Conservation (phyloP, 148 eudicot genomes). For the Vaccinium corymbosum region DNA sequence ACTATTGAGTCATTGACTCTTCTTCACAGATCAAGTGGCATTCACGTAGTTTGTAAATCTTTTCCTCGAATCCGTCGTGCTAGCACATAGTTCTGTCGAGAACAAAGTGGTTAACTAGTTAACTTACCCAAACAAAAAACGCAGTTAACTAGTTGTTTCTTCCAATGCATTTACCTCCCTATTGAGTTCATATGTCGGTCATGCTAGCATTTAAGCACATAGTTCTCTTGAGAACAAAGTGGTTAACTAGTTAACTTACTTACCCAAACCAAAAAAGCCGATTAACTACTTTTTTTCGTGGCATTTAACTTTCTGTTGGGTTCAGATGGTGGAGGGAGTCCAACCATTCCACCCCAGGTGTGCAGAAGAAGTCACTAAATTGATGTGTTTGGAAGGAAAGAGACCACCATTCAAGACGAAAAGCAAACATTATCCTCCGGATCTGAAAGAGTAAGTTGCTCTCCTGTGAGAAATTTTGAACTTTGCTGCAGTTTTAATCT, state of each 20-base stretch:
- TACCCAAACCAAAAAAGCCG: background rate
- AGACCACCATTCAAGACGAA: conserved; percentile 69
- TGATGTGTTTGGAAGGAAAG: conserved; percentile 73
- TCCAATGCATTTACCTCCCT: background rate
- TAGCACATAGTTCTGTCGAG: background rate
- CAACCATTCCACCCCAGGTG: conserved; percentile 81
- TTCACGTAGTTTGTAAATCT: background rate
- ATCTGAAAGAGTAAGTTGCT: conserved; percentile 78
- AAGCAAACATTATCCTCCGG: conserved; percentile 72
- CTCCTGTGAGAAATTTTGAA: conserved; percentile 1
- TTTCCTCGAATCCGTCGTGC: background rate
- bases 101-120: conserved; percentile 7
- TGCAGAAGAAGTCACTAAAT: conserved; percentile 61
- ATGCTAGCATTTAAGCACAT: background rate
- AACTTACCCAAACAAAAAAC: background rate
- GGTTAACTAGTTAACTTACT: background rate
- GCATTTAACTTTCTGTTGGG: background rate
- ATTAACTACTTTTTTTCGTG: background rate
- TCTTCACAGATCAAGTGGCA: background rate
- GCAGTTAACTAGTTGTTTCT: conserved; percentile 1
- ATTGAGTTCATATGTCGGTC: background rate
- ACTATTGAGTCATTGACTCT: background rate
- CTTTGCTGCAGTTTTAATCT: conserved; percentile 4
- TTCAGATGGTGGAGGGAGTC: conserved; percentile 86
- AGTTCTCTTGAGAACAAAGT: conserved; percentile 3